Conservation (phyloP, 129 eudicot species). For the Tagetes erecta region DNA sequence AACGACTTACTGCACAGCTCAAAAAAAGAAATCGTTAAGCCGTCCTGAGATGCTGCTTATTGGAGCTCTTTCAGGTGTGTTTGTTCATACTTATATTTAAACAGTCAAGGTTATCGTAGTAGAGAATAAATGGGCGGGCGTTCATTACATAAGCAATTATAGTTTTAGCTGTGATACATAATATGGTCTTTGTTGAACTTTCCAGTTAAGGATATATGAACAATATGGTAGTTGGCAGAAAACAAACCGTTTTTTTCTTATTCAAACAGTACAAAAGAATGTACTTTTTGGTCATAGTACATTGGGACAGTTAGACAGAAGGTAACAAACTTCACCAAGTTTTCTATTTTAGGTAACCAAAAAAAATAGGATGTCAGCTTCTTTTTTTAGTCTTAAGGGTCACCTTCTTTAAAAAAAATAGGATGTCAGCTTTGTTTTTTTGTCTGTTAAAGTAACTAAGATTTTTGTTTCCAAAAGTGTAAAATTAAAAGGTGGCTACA, state of each 20-base stretch:
- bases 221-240: neutral
- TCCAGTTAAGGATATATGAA: neutral
- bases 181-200: too few species aligned
- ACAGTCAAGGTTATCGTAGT: neutral
- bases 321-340: neutral
- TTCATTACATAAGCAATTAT: too few species aligned
- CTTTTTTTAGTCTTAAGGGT: neutral
- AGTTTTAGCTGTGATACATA: too few species aligned
- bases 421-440: neutral
- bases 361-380: too few species aligned
- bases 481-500: neutral
- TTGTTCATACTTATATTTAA: conserved; percentile 8
- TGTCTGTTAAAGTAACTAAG: neutral
- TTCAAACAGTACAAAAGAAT: neutral
- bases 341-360: neutral
- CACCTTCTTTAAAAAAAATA: neutral
- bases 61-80: conserved; percentile 88
- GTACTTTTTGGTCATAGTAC: neutral
- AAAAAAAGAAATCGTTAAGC: conserved; percentile 65
- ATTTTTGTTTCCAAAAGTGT: neutral
- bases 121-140: neutral
- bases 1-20: conserved; percentile 69
- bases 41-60: conserved; percentile 87
- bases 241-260: conserved; percentile 1
- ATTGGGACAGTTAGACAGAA: neutral